A percentile compares a stretch with the other conserved stretches of the same genome.
Evolutionary conservation across 371 early-diverging fungal species (phyloP).

Genomic region (Funneliformis caledonium): DNA sequence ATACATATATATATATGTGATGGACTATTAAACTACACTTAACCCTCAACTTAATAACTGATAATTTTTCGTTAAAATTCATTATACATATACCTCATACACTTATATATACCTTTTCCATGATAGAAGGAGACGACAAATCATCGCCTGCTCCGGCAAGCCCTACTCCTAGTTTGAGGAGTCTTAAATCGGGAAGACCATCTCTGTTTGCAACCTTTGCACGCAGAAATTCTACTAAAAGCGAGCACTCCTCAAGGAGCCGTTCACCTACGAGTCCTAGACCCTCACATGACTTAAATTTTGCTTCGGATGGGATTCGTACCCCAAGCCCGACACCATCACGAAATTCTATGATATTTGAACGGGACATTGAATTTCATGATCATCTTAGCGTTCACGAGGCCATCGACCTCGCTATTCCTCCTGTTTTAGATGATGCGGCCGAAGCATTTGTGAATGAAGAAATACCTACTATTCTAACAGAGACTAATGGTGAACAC

Average conservation of each 20-base stretch:
- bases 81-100: not conserved
- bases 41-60: slow-evolving; percentile 18
- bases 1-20: not conserved
- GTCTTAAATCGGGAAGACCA: slow-evolving; percentile 24
- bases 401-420: slow-evolving; percentile 40
- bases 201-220: slow-evolving; percentile 36
- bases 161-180: slow-evolving; percentile 33
- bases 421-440: slow-evolving; percentile 25
- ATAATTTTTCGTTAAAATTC: not conserved
- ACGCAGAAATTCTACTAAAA: slow-evolving; percentile 38
- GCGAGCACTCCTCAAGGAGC: slow-evolving; percentile 35
- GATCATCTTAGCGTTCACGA: slow-evolving; percentile 37
- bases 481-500: not conserved
- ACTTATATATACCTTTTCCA: not conserved
- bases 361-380: slow-evolving; percentile 35
- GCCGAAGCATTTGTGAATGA: slow-evolving; percentile 37
- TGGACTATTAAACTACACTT: not conserved
- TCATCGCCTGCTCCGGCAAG: slow-evolving; percentile 21
- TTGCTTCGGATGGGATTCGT: slow-evolving; percentile 14
- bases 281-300: slow-evolving; percentile 32
- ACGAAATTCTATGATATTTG: slow-evolving; percentile 39
- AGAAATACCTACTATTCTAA: slow-evolving; percentile 32
- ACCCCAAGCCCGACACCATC: slow-evolving; percentile 39
- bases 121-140: slow-evolving; percentile 35
- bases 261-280: slow-evolving; percentile 39